These are phyloP conservation scores for Crithidia acanthocephali DNA, from an alignment of 208 protist species.

Conservation along the genomic window DNA sequence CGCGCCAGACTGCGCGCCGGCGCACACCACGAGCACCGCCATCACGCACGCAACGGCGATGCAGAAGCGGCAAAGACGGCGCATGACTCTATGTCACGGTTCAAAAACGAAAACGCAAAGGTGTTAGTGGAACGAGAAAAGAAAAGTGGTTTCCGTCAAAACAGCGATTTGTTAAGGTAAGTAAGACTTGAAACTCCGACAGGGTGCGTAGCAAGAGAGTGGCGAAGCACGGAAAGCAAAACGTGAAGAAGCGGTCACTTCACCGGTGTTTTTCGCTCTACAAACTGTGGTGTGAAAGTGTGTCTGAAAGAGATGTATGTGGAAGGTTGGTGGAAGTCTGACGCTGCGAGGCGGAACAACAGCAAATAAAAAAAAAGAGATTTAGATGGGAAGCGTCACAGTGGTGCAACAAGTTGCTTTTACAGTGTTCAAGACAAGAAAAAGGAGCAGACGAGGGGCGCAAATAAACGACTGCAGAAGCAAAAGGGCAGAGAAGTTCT, in stretches of 20 bases:
- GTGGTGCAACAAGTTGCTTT: neutral
- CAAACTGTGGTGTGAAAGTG: no score
- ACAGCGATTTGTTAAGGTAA: no score
- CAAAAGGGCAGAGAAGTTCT: no score
- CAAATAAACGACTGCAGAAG: no score
- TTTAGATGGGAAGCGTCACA: neutral
- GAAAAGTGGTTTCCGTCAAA: neutral
- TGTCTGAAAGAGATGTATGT: no score
- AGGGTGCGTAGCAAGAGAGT: no score
- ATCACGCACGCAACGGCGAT: neutral
- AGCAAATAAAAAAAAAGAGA: slow-evolving; percentile 9
- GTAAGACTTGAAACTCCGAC: no score
- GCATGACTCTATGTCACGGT: neutral
- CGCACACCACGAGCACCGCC: neutral
- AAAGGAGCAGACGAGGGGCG: no score
- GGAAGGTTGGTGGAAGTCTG: no score
- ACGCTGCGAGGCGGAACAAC: no score
- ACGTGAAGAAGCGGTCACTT: no score
- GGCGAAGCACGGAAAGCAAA: neutral
- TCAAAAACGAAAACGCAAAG: neutral
- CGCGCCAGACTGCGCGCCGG: slow-evolving; percentile 1
- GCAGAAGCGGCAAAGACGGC: neutral
- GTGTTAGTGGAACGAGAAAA: neutral
- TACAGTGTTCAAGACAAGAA: neutral
- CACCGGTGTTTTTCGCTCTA: no score